Conservation (phyloP, 768 basidiomycete genomes). For the Podaxis sp. region DNA sequence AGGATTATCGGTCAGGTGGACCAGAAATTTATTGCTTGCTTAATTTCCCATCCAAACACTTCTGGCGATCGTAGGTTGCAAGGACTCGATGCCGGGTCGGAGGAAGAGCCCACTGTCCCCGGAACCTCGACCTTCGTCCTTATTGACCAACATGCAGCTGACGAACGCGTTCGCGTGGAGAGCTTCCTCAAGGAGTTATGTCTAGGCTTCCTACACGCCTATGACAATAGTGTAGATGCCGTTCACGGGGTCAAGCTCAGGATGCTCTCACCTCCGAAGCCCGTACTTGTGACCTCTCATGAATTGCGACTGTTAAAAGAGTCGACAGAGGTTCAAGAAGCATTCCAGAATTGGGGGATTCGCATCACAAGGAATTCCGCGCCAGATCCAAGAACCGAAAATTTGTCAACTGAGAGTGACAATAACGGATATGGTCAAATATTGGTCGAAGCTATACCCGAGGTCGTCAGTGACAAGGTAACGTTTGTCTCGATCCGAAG, state of each 20-base stretch:
- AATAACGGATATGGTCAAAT: slow-evolving; percentile 58
- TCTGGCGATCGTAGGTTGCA: slow-evolving; percentile 8
- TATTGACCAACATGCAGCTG: slow-evolving; percentile 98
- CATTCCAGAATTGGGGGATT: slow-evolving; percentile 71
- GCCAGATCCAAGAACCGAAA: slow-evolving; percentile 18
- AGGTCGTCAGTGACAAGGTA: slow-evolving; percentile 72
- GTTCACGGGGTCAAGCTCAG: slow-evolving; percentile 31
- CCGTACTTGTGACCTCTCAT: slow-evolving; percentile 60
- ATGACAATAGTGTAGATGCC: slow-evolving; percentile 22
- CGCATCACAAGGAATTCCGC: slow-evolving; percentile 36
- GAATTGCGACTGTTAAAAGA: slow-evolving; percentile 52
- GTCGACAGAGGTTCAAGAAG: slow-evolving; percentile 35
- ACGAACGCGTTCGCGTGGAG: slow-evolving; percentile 93
- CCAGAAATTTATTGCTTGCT: slow-evolving; percentile 83
- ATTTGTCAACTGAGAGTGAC: slow-evolving; percentile 21
- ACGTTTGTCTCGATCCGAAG: slow-evolving; percentile 25
- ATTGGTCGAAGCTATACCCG: slow-evolving; percentile 57
- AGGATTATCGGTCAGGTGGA: slow-evolving; percentile 82
- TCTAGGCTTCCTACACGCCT: slow-evolving; percentile 52
- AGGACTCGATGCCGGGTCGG: slow-evolving; percentile 2
- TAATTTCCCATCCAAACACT: slow-evolving; percentile 24
- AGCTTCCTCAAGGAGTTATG: slow-evolving; percentile 72
- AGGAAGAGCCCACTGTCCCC: slow-evolving; percentile 3
- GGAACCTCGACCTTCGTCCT: slow-evolving; percentile 51
- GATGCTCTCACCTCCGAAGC: slow-evolving; percentile 48